A percentile compares a stretch with the other conserved stretches of the same genome.
phyloP scores from a whole-genome alignment of 1,284 basidiomycete species.

The Moesziomyces sp. region DNA sequence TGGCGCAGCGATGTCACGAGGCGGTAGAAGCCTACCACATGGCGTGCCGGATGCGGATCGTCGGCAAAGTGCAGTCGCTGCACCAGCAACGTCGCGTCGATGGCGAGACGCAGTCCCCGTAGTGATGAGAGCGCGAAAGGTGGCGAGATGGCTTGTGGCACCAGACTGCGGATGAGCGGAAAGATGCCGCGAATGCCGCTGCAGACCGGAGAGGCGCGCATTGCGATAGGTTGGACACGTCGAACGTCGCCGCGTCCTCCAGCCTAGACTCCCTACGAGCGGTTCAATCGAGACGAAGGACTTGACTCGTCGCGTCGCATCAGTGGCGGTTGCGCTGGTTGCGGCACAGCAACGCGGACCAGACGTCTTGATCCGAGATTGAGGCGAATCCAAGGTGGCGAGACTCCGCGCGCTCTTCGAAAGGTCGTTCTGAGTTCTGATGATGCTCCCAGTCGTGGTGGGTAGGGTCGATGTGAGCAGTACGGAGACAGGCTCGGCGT shows the following conservation, averaged over 20 bases:
- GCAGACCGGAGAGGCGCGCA: conserved; percentile 20
- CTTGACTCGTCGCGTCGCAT: too few relatives aligned
- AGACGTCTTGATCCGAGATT: too few relatives aligned
- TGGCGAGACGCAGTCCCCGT: conserved; percentile 43
- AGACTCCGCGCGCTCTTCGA: too few relatives aligned
- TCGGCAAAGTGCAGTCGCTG: conserved; percentile 54
- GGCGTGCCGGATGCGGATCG: conserved; percentile 49
- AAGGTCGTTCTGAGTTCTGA: too few relatives aligned
- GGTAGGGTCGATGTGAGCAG: too few relatives aligned
- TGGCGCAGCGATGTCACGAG: conserved; percentile 50
- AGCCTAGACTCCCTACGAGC: too few relatives aligned
- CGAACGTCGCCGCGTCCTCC: neutral
- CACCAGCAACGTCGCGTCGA: conserved; percentile 56
- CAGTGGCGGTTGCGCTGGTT: too few relatives aligned
- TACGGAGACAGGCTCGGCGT: too few relatives aligned
- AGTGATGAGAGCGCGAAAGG: conserved; percentile 35
- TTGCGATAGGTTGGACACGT: neutral
- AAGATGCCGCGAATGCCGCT: conserved; percentile 55
- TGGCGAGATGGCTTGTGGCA: conserved; percentile 33
- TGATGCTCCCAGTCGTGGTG: too few relatives aligned
- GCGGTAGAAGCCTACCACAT: conserved; percentile 57
- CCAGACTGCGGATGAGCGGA: conserved; percentile 35
- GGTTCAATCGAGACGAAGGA: too few relatives aligned
- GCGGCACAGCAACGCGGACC: too few relatives aligned
- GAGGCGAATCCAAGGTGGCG: too few relatives aligned